Base-by-base conservation (phyloP, 2,329 filamentous ascomycete species). In the Aureobasidium sp. region DNA sequence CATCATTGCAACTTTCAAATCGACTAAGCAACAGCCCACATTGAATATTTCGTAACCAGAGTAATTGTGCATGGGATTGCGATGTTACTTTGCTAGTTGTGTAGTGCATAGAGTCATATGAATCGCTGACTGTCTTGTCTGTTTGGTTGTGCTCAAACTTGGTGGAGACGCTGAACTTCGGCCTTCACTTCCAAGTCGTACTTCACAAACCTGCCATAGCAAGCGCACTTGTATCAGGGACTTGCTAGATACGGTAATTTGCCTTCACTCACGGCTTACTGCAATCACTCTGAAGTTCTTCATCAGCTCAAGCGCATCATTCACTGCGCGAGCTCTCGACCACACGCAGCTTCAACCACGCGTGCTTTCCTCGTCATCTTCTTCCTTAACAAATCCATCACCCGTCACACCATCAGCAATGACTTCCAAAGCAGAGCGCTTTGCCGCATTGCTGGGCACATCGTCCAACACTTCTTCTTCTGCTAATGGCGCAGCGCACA, bases 291-390 rank as follows among this genome's bases (percentile, higher is more conserved):
- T 44, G 16, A 34, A 13, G 21, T 9, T 3, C 27, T 29, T 21
- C 29, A 13, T 15, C 25, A 25, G 54, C 41, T 58, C 32, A 39
- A 47, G 32, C 54, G 41, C 42, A 37, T 39, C 27, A 10, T 58
- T 30, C 27, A 57, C 54, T 34, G 54, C 29, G 27, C 25, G 54
- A 58, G 54, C 42, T 48, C 15, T 15, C 42, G 10, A 48, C 42
- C 10, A 45, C 30, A 39, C 54, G 42, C 42, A 58, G 4, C 42
- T 58, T 58, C 54, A 58, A 58, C 41, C 54, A 48, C 32, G 54
- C 54, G 41, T 39, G 39, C n/a, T 10, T 44, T 27, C 11, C 29
- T 7, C 37, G 44, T 57, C 52, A 32, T 32, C 52, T 6, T 11
- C 39, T 25, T 2, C 16, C 13, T 27, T 27, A n/a, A 25, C 30